These are phyloP conservation scores for Gremmenia infestans DNA, from an alignment of 2,329 filamentous ascomycete species.

Conservation along the genomic window DNA sequence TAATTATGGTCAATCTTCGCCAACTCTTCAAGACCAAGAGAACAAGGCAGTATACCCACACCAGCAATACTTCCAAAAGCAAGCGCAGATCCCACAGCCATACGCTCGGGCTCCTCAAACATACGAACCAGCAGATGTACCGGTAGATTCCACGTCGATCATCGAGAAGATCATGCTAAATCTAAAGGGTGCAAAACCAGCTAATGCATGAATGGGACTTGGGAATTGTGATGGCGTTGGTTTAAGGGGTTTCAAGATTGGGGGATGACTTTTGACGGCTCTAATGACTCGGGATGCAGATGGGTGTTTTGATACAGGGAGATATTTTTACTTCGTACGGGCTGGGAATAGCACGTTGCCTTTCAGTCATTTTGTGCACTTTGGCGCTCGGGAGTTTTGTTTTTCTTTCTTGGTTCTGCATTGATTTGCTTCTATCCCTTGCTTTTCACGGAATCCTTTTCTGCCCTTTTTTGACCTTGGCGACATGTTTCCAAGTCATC, in stretches of 20 bases:
- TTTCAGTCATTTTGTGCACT: neutral
- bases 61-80: constrained; percentile 22
- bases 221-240: neutral
- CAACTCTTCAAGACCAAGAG: neutral
- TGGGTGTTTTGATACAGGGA: neutral
- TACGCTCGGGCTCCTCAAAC: constrained; percentile 1
- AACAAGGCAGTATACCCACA: constrained; percentile 20
- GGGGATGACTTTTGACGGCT: constrained; percentile 1
- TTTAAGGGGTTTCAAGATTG: neutral
- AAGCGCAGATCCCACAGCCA: constrained; percentile 3
- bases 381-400: neutral
- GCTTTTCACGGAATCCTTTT: too few species aligned
- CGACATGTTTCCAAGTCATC: neutral
- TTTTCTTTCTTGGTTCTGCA: neutral
- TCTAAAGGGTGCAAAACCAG: constrained; percentile 35
- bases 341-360: neutral
- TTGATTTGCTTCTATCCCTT: neutral
- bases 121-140: constrained; percentile 29
- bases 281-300: neutral
- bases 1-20: neutral
- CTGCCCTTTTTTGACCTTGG: neutral
- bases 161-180: constrained; percentile 51
- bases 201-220: neutral
- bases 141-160: constrained; percentile 34
- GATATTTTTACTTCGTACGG: neutral